Base-by-base conservation (phyloP, 1,284 basidiomycete genomes). In the Ganoderma lucidum region DNA sequence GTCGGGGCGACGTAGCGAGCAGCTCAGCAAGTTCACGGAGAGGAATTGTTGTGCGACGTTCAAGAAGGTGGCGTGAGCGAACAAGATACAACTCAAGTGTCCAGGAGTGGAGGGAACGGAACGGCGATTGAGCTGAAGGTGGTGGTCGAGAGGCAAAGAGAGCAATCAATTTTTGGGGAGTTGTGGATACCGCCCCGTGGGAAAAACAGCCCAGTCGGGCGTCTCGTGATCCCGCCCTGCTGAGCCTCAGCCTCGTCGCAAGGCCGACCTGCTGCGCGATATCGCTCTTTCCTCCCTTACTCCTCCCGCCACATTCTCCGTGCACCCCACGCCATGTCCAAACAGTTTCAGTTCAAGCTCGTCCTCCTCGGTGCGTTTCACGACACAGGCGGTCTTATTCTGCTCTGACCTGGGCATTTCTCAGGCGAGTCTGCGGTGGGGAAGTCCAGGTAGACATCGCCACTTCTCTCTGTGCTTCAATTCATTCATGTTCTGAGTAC, bases 361-460 rank as follows among this genome's bases (percentile, higher is more conserved):
- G 96, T 97, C 68, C 88, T 97, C 51, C 89, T 97, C 70, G 96
- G 96, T 96, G 63, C 72, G 86, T 81, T 61, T 2, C 12, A 39
- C 51, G 12, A 14, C 28, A n/a, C 14, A 15, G 12, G 3, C 6
- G 12, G n/a, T 42, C 6, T 9, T 28, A 4, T 12, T 42, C 41
- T 2, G n/a, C 39, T 30, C 59, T 61, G 15, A 61, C 44, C 14
- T 44, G 14, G 19, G 8, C 41, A 8, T 64, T 48, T 61, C 69
- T 35, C 78, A 95, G 96, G 97, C 78, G 97, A 99, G 84, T 97
- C 96, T 59, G 96, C 97, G 59, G 97, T 99, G 58, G 97, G 97
- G 69, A 99, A 99, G 87, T 98, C 96, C 71, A 94, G 93, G 93
- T 94, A 81, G 30, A 59, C 63, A 67, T 72, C 63, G 69, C 66